A percentile compares a stretch with the other conserved stretches of the same genome.
Conservation (phyloP, 2,329 filamentous ascomycete species). For the Aquanectria penicillioides region DNA sequence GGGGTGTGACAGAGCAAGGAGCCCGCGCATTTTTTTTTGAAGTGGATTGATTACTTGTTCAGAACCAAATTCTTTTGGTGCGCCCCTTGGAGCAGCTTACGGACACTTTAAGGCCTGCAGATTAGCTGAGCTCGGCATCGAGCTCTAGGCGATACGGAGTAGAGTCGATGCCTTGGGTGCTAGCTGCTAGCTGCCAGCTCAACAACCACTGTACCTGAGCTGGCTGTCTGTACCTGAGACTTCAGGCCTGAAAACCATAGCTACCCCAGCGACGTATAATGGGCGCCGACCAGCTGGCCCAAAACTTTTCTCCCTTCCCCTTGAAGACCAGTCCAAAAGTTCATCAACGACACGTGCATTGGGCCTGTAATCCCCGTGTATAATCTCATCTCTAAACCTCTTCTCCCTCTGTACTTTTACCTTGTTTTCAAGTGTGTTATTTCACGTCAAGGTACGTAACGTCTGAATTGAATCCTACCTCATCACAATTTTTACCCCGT, state of each 20-base stretch:
- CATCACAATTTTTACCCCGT: conserved; percentile 25
- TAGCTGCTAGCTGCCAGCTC: too few relatives aligned
- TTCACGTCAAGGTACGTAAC: conserved; percentile 36
- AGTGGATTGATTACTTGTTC: too few relatives aligned
- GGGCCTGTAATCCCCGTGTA: conserved; percentile 23
- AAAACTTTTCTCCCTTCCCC: conserved; percentile 45
- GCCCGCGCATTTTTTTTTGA: too few relatives aligned
- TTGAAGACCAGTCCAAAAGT: conserved; percentile 38
- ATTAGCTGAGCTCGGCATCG: too few relatives aligned
- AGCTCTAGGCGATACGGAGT: too few relatives aligned
- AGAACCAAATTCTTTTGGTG: too few relatives aligned
- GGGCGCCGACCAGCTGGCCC: conserved; percentile 27
- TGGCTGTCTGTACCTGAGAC: conserved; percentile 46
- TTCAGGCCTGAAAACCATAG: conserved; percentile 44
- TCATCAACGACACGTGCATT: conserved; percentile 35
- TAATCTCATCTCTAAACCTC: conserved; percentile 29
- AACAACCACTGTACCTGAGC: too few relatives aligned
- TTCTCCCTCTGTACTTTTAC: conserved; percentile 27
- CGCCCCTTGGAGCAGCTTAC: too few relatives aligned
- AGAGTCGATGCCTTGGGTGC: too few relatives aligned
- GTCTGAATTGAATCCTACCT: conserved; percentile 26
- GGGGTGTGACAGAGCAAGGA: too few relatives aligned
- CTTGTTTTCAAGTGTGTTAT: conserved; percentile 33
- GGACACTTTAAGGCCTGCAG: too few relatives aligned
- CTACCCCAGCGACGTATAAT: conserved; percentile 27